Evolutionary conservation across 192 early-diverging fungal genomes (phyloP).

Genomic region (Coemansia sp.): DNA sequence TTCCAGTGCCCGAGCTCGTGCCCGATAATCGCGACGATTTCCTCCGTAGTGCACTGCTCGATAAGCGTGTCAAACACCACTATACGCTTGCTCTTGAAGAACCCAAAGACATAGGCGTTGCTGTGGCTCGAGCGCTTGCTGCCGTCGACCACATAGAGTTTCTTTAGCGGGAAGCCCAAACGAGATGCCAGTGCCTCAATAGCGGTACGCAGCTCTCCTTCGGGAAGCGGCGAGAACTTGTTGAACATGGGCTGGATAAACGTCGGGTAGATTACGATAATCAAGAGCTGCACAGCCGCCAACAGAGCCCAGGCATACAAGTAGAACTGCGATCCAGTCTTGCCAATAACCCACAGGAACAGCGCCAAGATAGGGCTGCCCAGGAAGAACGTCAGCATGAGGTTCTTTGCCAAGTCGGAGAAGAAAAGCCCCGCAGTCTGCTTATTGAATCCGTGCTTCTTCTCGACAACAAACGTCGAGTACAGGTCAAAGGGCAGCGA

Average conservation of each 20-base stretch:
- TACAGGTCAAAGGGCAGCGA: conserved; percentile 84
- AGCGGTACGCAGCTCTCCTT: conserved; percentile 75
- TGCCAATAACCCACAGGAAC: conserved; percentile 81
- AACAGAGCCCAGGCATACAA: conserved; percentile 91
- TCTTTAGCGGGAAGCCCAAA: conserved; percentile 88
- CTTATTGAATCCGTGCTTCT: conserved; percentile 96
- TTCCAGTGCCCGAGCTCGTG: conserved; percentile 98
- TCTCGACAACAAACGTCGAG: conserved; percentile 94
- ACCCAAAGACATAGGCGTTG: conserved; percentile 96
- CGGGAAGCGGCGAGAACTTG: conserved; percentile 84
- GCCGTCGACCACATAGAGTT: conserved; percentile 96
- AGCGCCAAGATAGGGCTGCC: conserved; percentile 78
- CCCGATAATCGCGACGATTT: conserved; percentile 91
- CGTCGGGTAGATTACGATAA: conserved; percentile 88
- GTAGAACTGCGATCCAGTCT: conserved; percentile 82
- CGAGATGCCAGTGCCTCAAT: conserved; percentile 83
- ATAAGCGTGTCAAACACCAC: conserved; percentile 94
- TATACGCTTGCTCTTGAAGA: conserved; percentile 96
- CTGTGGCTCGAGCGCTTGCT: conserved; percentile 89
- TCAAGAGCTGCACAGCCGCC: conserved; percentile 72
- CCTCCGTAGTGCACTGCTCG: conserved; percentile 77
- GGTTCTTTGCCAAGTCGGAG: conserved; percentile 75
- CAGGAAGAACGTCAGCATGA: conserved; percentile 69
- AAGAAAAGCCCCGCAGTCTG: conserved; percentile 79
- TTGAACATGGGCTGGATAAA: conserved; percentile 99